Conservation (phyloP, 2,329 filamentous ascomycete genomes). For the Pseudocercospora ulei region DNA sequence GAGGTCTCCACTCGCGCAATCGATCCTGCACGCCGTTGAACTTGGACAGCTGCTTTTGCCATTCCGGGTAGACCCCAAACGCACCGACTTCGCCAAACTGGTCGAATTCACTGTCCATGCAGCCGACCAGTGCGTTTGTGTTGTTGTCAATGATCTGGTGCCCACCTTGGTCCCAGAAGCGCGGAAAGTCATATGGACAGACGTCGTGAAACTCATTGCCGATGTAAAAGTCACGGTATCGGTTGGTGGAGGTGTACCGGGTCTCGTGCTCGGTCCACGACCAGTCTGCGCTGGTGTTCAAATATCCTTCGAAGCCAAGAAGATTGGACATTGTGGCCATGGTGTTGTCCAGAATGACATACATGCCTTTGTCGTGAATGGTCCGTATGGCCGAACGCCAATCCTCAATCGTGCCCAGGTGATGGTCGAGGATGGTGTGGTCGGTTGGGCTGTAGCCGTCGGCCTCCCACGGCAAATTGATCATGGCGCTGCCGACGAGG, state of each 20-base stretch:
- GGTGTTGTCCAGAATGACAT: constrained; percentile 57
- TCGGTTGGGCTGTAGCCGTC: constrained; percentile 52
- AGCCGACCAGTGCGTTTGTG: constrained; percentile 44
- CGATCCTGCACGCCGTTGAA: constrained; percentile 60
- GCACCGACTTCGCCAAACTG: constrained; percentile 55
- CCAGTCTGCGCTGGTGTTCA: constrained; percentile 52
- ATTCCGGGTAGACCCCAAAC: constrained; percentile 55
- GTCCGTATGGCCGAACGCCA: constrained; percentile 52
- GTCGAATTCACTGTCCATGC: constrained; percentile 56
- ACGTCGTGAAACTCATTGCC: constrained; percentile 46
- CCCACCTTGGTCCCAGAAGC: constrained; percentile 53
- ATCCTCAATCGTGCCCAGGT: constrained; percentile 50
- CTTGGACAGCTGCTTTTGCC: constrained; percentile 55
- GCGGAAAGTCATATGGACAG: constrained; percentile 48
- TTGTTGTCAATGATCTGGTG: constrained; percentile 43
- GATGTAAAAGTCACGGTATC: constrained; percentile 51
- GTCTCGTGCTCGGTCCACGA: constrained; percentile 48
- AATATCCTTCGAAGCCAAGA: constrained; percentile 52
- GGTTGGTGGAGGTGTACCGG: constrained; percentile 46
- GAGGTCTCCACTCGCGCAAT: constrained; percentile 53
- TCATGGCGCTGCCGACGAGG: constrained; percentile 53
- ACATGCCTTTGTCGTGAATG: constrained; percentile 55
- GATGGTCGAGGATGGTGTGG: constrained; percentile 53
- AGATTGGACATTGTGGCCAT: constrained; percentile 56
- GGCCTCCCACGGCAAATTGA: constrained; percentile 55